Conservation (phyloP, 139 green algal species). For the Chlamydomonas sphaeroides region DNA sequence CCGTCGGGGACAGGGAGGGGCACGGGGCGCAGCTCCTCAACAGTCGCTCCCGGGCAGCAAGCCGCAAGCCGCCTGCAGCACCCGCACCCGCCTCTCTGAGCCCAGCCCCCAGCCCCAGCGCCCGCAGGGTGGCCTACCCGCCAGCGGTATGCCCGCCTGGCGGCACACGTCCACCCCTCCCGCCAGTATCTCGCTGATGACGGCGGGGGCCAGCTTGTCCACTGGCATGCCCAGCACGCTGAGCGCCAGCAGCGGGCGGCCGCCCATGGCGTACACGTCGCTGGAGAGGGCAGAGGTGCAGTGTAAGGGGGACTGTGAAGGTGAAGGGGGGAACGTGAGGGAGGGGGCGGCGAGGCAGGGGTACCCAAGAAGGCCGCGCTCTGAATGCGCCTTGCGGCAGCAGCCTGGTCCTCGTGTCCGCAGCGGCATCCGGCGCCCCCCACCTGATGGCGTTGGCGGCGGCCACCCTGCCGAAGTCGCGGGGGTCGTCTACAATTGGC, state of each 20-base stretch:
- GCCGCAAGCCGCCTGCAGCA: no score
- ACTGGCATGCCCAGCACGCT: slow-evolving; percentile 50
- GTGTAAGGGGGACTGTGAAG: not conserved
- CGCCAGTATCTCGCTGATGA: slow-evolving; percentile 45
- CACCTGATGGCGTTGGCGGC: slow-evolving; percentile 54
- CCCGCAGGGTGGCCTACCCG: not conserved
- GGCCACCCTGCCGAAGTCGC: slow-evolving; percentile 50
- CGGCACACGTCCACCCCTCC: slow-evolving; percentile 48
- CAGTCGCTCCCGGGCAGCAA: no score
- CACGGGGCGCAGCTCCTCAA: no score
- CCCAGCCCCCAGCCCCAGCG: not conserved
- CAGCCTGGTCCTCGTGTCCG: not conserved
- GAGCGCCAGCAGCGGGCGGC: slow-evolving; percentile 46
- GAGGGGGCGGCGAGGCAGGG: not conserved
- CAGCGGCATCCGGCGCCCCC: no score
- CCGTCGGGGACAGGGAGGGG: not conserved
- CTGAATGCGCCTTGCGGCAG: not conserved
- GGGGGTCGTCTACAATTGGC: slow-evolving; percentile 54
- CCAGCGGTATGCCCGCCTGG: slow-evolving; percentile 47
- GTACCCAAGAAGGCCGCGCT: no score
- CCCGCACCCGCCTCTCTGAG: not conserved
- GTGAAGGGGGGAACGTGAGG: not conserved
- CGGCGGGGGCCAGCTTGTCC: slow-evolving; percentile 41
- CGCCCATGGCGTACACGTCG: slow-evolving; percentile 58
- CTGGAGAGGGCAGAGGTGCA: not conserved